Evolutionary conservation across 1,284 basidiomycete genomes (phyloP).

Genomic region (Volvariella volvacea): DNA sequence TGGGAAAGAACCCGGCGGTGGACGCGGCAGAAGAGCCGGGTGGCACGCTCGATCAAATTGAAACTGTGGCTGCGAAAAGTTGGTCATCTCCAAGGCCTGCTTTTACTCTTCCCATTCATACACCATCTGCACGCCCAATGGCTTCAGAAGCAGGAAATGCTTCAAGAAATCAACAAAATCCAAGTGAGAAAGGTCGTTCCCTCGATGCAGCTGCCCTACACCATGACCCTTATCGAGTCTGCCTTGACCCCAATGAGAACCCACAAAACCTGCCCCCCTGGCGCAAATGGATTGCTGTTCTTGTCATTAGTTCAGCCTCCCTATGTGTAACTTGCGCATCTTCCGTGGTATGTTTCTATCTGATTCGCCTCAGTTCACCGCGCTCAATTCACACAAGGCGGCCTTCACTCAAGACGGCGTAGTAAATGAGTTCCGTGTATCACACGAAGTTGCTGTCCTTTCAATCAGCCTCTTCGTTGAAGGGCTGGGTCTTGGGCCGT

Average conservation of each 20-base stretch:
- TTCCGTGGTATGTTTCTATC: constrained; percentile 52
- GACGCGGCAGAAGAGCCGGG: too few relatives aligned
- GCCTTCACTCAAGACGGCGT: constrained; percentile 61
- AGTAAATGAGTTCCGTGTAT: constrained; percentile 51
- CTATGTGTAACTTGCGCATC: constrained; percentile 68
- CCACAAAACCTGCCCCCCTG: constrained; percentile 40
- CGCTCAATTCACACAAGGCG: constrained; percentile 33
- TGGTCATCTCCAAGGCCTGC: too few relatives aligned
- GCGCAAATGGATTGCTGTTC: constrained; percentile 53
- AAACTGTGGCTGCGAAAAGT: too few relatives aligned
- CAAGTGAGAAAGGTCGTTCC: too few relatives aligned
- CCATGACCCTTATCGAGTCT: constrained; percentile 18
- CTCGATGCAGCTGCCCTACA: neutral
- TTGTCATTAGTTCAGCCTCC: constrained; percentile 46
- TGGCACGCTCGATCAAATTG: too few relatives aligned
- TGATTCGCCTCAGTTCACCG: neutral
- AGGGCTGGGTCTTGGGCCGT: constrained; percentile 37
- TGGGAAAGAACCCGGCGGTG: too few relatives aligned
- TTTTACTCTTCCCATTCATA: too few relatives aligned
- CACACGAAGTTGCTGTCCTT: constrained; percentile 60
- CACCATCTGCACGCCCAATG: too few relatives aligned
- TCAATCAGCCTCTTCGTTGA: constrained; percentile 65
- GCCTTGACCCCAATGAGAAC: constrained; percentile 41
- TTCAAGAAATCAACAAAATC: too few relatives aligned
- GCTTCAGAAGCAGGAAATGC: too few relatives aligned